Evolutionary conservation across 176 grass and related monocot species (phyloP), one percentile per base, ranked within the genome.

Genomic region (Avena insularis): DNA sequence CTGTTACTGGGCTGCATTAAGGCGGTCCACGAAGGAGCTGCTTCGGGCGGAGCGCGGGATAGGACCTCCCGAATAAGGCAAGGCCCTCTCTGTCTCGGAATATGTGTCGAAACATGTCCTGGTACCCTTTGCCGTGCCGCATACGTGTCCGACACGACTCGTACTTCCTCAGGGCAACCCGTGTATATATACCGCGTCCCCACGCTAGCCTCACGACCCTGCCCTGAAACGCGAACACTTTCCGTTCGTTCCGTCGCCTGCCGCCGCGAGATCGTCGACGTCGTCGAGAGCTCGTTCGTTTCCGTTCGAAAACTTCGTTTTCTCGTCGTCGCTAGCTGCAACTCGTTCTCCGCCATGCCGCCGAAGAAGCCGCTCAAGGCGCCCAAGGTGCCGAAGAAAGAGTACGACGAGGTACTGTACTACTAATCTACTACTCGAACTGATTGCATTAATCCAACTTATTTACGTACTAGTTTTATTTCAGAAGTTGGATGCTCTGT

Each of bases 291-390:
- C 21, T 17, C 31, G 29, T 8, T 67, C 12, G 15, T 12, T 16
- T 53, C n/a, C 46, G 46, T 2, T 48, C 46, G 45, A 49, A 20
- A 73, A 8, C 70, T 73, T 48, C 12, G 6, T 48, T 15, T 10
- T 31, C 46, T 25, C 71, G 21, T 31, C 40, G 43, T 21, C 43
- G 7, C 2, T 21, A 20, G 7, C 2, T 54, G 8, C 35, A 9
- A 16, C 33, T 10, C 9, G 16, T 1, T 1, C 15, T 77, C 48
- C 15, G 49, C 23, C 25, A 77, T 77, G 49, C 48, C 46, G 71
- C 71, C 47, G 25, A 77, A 77, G 74, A 77, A 77, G 49, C 74
- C 74, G 2, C 74, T 77, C 74, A 77, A 77, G 49, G 25, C 25
- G 49, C 74, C 74, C 49, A 77, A 77, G 74, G 49, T 3, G 7